These are phyloP conservation scores for Xanthoconium separans DNA, from an alignment of 1,284 basidiomycete genomes.

Conservation along the genomic window DNA sequence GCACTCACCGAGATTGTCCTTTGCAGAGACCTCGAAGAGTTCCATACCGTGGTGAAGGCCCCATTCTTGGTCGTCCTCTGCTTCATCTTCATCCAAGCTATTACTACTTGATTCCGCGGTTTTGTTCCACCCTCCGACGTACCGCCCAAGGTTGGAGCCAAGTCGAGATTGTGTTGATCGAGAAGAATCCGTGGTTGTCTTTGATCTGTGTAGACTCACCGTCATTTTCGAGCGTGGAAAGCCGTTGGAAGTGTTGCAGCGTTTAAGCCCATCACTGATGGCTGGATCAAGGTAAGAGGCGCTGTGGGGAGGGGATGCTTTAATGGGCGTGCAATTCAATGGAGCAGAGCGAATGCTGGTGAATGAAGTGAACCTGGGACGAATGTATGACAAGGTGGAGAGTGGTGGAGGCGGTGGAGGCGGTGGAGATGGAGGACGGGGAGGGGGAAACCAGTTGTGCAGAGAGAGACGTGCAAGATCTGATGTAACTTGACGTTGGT, in stretches of 20 bases:
- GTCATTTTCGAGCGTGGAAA: slow-evolving; percentile 40
- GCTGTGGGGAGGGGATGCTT: slow-evolving; percentile 46
- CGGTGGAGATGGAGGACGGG: slow-evolving; percentile 60
- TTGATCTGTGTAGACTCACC: slow-evolving; percentile 43
- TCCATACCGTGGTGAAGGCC: slow-evolving; percentile 78
- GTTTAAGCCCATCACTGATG: slow-evolving; percentile 41
- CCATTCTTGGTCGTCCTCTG: slow-evolving; percentile 68
- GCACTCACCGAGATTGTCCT: slow-evolving; percentile 72
- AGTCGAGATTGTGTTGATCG: slow-evolving; percentile 55
- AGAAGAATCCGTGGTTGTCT: slow-evolving; percentile 43
- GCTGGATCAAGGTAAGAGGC: slow-evolving; percentile 55
- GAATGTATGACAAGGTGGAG: slow-evolving; percentile 78
- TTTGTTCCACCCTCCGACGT: slow-evolving; percentile 52
- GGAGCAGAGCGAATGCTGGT: slow-evolving; percentile 67
- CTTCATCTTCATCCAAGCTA: slow-evolving; percentile 67
- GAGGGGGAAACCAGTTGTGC: slow-evolving; percentile 82
- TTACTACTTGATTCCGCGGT: slow-evolving; percentile 59
- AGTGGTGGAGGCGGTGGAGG: slow-evolving; percentile 56
- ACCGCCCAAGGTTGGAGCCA: slow-evolving; percentile 50
- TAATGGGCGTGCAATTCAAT: slow-evolving; percentile 36
- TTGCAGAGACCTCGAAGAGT: slow-evolving; percentile 83
- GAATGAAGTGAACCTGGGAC: slow-evolving; percentile 82
- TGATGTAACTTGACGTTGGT: slow-evolving; percentile 69
- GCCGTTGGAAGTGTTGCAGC: slow-evolving; percentile 45
- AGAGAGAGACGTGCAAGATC: slow-evolving; percentile 80